Base-by-base conservation (phyloP, 2,329 filamentous ascomycete genomes). In the Taxawa tesnikishii region DNA sequence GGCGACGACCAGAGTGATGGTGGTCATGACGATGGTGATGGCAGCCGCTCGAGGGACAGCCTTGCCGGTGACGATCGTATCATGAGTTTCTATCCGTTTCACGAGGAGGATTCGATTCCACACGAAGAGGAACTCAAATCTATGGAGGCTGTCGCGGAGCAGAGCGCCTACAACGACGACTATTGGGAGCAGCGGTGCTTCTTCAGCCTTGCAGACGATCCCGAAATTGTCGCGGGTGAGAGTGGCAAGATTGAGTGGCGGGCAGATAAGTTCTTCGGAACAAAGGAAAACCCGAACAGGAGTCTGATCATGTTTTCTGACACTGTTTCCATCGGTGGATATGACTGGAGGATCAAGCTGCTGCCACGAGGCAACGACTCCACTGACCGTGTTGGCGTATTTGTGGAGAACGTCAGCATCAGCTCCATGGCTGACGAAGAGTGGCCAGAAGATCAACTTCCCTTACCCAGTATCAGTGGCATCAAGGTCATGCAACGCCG, bases 281-380 rank as follows among this genome's bases (percentile, higher is more conserved):
- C 71, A 9, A 66, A 61, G 31, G 70, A 75, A 29, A 63, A 64
- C 3, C 73, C 72, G 3, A 76, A 76, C 44, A 63, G 63, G 26
- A 63, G 67, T 23, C 59, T 65, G 25, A 57, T 76, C 40, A 72
- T 76, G 64, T 66, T 65, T 17, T 77, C 73, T 5, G 68, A 63
- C 0, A 47, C 62, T 5, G 66, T 71, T 8, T 63, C 54, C 15
- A 58, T 77, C 35, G 73, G 70, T 13, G 72, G 69, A 13, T 66
- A 70, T 38, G 72, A 75, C 47, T 78, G 73, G 73, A 71, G 67
- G 34, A 70, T 78, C 56, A 77, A 77, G 49, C 71, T 76, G 46
- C 76, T 72, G 42, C 73, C 73, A 3, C 63, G 64, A 27, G 73
- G 73, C 13, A 74, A 76, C 44, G 65, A 68, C 40, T 65, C 67